Base-by-base conservation (phyloP, 495 filamentous ascomycete species). In the Wilcoxina mikolae region DNA sequence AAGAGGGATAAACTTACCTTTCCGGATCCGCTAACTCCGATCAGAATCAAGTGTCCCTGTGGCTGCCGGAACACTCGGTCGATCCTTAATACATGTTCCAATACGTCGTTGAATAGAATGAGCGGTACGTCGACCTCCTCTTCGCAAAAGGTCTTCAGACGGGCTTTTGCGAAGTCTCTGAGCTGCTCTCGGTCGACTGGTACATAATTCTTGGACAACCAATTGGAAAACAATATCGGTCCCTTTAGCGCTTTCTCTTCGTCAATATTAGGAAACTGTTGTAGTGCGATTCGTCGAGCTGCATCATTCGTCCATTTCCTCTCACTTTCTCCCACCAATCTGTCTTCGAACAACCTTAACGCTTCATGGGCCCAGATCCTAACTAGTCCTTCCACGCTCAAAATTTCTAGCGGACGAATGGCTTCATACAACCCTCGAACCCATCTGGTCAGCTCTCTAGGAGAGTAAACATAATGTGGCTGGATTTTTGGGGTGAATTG, bases 301-400 rank as follows among this genome's bases (percentile, higher is more conserved):
- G 82, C 79, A 42, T 91, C 85, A 24, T 86, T 79, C 2, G 91
- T 99, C 91, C 91, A 99, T 63, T 85, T 79, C 54, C 93, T 80
- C 70, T 99, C 91, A 2, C 95, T 87, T 65, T 99, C 91, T 1
- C 76, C 79, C 46, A 99, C 87, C 28, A 99, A 74, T 69, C 91
- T 82, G 73, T 99, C 91, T 62, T 95, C 87, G 77, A 99, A 99
- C 35, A 99, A 77, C 26, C 91, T 82, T 17, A 96, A 71, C 28
- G 91, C 91, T 68, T 99, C 91, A 61, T 99, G 91, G 2, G 91
- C 91, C 91, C 91, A 99, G 58, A 99, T 94, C 26, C 91, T 80
- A 25, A 99, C 85, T 28, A 99, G 76, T 1, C 93, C 93, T 67
- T 99, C 91, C 10, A 96, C 71, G 11, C 84, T 75, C 33, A 99